Conservation (phyloP, 1,139 yeast species). For the Diutina catenulata region DNA sequence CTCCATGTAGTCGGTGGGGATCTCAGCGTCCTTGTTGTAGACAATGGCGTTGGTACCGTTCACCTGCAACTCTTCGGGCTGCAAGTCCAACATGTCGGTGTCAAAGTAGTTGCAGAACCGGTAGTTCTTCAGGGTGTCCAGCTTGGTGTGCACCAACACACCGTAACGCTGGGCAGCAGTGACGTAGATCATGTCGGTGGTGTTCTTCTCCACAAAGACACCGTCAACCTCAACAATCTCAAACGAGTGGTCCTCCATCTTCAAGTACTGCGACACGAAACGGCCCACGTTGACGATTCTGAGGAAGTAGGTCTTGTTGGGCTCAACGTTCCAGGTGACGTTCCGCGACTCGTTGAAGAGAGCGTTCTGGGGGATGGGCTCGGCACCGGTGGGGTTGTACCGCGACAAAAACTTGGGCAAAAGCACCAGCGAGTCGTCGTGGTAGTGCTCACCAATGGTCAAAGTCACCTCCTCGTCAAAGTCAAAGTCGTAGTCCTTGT, state of each 20-base stretch:
- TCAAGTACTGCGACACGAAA: conserved; percentile 4
- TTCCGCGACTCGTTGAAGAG: conserved; percentile 4
- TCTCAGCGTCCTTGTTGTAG: conserved; percentile 33
- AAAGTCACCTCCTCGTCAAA: conserved; percentile 23
- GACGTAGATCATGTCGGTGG: conserved; percentile 48
- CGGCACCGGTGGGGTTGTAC: conserved; percentile 6
- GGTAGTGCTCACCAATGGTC: conserved; percentile 6
- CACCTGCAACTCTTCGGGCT: conserved; percentile 50
- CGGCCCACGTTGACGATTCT: conserved; percentile 3
- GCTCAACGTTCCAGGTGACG: conserved; percentile 5
- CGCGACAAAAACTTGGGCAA: not conserved
- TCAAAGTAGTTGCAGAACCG: conserved; percentile 75
- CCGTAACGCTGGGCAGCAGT: conserved; percentile 74
- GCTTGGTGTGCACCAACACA: conserved; percentile 61
- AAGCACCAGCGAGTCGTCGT: not conserved
- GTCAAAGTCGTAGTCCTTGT: not conserved
- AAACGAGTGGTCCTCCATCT: conserved; percentile 5
- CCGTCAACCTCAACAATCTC: conserved; percentile 5
- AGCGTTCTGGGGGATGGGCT: conserved; percentile 4
- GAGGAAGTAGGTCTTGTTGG: conserved; percentile 13
- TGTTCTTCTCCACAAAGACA: conserved; percentile 41
- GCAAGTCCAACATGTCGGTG: conserved; percentile 62
- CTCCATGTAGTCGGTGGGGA: conserved; percentile 17
- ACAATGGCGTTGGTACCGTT: conserved; percentile 65
- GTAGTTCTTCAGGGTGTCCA: conserved; percentile 45